phyloP scores from a whole-genome alignment of 192 early-diverging fungal species.

The Chytriomyces hyalinus region DNA sequence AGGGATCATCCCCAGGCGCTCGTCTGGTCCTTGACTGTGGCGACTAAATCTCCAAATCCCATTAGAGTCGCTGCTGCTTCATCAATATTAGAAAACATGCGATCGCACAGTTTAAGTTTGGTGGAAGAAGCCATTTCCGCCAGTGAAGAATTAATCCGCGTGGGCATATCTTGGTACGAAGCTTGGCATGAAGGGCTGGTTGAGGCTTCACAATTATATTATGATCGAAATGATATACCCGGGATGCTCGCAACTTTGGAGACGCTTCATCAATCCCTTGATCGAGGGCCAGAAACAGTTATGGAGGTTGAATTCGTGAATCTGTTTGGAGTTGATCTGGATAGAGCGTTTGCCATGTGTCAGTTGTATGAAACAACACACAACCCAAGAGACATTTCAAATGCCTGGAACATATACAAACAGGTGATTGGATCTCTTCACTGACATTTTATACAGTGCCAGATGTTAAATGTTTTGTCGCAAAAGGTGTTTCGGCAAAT shows the following conservation, averaged over 20 bases:
- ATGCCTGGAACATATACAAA: constrained; percentile 34
- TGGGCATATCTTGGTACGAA: constrained; percentile 84
- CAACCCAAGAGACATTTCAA: constrained; percentile 69
- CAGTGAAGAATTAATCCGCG: constrained; percentile 84
- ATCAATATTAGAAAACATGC: constrained; percentile 79
- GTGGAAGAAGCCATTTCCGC: constrained; percentile 83
- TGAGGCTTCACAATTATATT: constrained; percentile 73
- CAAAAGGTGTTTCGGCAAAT: constrained; percentile 63
- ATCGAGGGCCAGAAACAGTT: constrained; percentile 69
- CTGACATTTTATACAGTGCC: not conserved
- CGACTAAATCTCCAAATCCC: constrained; percentile 76
- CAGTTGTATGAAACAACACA: constrained; percentile 66
- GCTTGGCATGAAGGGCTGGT: constrained; percentile 85
- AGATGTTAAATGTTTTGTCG: not conserved
- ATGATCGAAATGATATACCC: constrained; percentile 61
- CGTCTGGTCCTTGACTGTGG: constrained; percentile 86
- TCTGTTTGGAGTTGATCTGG: constrained; percentile 71
- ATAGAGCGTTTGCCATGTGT: constrained; percentile 73
- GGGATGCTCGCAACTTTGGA: constrained; percentile 76
- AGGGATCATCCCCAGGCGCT: constrained; percentile 87
- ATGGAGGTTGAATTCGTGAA: constrained; percentile 78
- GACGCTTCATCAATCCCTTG: constrained; percentile 61
- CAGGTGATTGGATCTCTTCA: not conserved
- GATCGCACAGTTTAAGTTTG: constrained; percentile 68
- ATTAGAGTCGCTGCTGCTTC: constrained; percentile 69